Conservation (phyloP, 2,329 filamentous ascomycete genomes). For the Penicillium sp. region DNA sequence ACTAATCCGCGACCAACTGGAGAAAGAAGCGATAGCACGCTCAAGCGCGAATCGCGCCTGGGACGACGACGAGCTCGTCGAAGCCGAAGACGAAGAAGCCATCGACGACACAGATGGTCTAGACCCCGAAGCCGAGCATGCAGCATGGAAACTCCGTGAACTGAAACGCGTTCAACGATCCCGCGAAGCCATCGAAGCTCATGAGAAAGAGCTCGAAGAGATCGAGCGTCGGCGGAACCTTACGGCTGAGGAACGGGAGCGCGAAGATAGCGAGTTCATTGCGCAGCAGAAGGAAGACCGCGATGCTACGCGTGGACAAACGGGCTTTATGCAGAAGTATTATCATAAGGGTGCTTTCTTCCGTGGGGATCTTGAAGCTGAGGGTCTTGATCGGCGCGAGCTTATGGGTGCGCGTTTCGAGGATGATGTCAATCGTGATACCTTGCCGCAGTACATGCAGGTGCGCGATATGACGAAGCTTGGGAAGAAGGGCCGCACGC, state of each 20-base stretch:
- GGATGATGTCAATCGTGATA: slow-evolving; percentile 82
- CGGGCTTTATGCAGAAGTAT: slow-evolving; percentile 92
- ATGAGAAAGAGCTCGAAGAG: slow-evolving; percentile 83
- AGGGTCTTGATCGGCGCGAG: slow-evolving; percentile 75
- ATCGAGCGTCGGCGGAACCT: slow-evolving; percentile 84
- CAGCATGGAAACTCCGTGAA: slow-evolving; percentile 92
- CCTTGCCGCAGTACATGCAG: slow-evolving; percentile 88
- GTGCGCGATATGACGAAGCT: slow-evolving; percentile 91
- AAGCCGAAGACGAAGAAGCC: slow-evolving; percentile 67
- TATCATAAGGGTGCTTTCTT: slow-evolving; percentile 97
- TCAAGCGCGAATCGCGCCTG: slow-evolving; percentile 78
- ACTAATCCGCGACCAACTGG: slow-evolving; percentile 84
- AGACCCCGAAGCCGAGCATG: slow-evolving; percentile 83
- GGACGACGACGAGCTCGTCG: slow-evolving; percentile 68
- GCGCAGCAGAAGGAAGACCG: slow-evolving; percentile 74
- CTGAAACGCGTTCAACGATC: slow-evolving; percentile 84
- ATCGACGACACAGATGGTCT: slow-evolving; percentile 87
- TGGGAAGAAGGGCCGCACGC: slow-evolving; percentile 85
- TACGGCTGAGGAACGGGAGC: slow-evolving; percentile 78
- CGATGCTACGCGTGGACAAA: slow-evolving; percentile 73
- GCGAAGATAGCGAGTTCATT: slow-evolving; percentile 78
- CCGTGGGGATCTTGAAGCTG: slow-evolving; percentile 73
- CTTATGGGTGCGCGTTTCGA: slow-evolving; percentile 80
- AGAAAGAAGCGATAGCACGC: slow-evolving; percentile 73
- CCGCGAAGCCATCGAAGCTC: slow-evolving; percentile 76